Evolutionary conservation across 2,329 filamentous ascomycete genomes (phyloP).

Genomic region (Fusarium hainanense): DNA sequence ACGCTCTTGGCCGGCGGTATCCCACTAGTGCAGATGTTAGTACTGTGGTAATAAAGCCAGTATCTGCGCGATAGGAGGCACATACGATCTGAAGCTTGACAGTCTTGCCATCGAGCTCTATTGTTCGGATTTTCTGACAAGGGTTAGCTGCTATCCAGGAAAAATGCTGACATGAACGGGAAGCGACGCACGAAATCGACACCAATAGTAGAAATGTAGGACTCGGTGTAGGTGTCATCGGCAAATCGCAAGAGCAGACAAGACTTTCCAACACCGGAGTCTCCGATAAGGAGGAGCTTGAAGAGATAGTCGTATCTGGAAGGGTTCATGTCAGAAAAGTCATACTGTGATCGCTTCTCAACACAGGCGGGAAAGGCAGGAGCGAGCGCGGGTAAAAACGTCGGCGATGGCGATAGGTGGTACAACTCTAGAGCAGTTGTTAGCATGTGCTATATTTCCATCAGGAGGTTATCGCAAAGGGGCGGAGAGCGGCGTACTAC

Average conservation of each 20-base stretch:
- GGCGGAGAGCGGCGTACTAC: slow-evolving; percentile 73
- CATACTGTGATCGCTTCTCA: slow-evolving; percentile 24
- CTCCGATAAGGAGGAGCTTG: slow-evolving; percentile 99
- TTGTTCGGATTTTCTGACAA: slow-evolving; percentile 96
- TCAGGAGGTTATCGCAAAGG: slow-evolving; percentile 50
- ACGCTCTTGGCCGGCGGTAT: slow-evolving; percentile 98
- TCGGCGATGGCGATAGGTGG: slow-evolving; percentile 12
- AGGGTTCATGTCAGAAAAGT: slow-evolving; percentile 43
- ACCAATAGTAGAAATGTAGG: slow-evolving; percentile 99
- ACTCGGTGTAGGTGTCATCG: slow-evolving; percentile 99
- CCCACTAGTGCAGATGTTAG: slow-evolving; percentile 74
- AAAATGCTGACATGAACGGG: neutral
- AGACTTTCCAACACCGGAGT: slow-evolving; percentile 99
- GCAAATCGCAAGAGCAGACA: slow-evolving; percentile 97
- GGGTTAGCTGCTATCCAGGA: slow-evolving; percentile 26
- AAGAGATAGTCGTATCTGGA: slow-evolving; percentile 99
- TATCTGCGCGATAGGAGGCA: slow-evolving; percentile 32
- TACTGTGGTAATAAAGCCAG: neutral
- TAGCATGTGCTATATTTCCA: slow-evolving; percentile 37
- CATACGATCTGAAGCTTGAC: slow-evolving; percentile 99
- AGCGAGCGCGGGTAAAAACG: neutral
- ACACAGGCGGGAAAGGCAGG: neutral
- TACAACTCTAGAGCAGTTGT: slow-evolving; percentile 45
- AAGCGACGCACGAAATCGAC: slow-evolving; percentile 88
- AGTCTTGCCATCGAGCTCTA: slow-evolving; percentile 99